Conservation (phyloP, 2,329 filamentous ascomycete genomes). For the Pseudogymnoascus sp. region DNA sequence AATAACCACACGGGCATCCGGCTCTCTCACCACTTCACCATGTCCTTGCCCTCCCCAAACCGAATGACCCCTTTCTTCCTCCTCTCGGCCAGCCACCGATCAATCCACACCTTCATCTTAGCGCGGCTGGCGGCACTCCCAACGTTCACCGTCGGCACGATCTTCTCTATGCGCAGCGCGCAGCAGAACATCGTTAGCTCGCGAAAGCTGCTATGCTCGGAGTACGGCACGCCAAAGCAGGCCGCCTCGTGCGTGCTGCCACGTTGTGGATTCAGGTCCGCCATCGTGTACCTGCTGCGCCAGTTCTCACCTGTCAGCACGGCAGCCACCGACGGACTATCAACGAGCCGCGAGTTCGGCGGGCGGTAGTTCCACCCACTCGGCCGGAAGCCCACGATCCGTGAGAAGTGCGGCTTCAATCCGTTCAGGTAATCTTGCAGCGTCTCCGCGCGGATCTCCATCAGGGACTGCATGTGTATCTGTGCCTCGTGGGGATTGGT, state of each 20-base stretch:
- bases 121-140: slow-evolving; percentile 48
- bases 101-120: slow-evolving; percentile 57
- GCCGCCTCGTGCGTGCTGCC: slow-evolving; percentile 75
- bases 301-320: slow-evolving; percentile 56
- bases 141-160: slow-evolving; percentile 89
- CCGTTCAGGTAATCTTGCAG: slow-evolving; percentile 78
- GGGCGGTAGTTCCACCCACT: slow-evolving; percentile 92
- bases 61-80: slow-evolving; percentile 44
- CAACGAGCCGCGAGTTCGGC: slow-evolving; percentile 50
- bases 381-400: slow-evolving; percentile 83
- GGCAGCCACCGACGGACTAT: slow-evolving; percentile 53
- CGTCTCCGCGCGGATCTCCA: slow-evolving; percentile 87
- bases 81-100: slow-evolving; percentile 52
- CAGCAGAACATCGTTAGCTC: slow-evolving; percentile 93
- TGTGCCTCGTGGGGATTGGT: slow-evolving; percentile 74
- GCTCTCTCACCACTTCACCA: slow-evolving; percentile 22
- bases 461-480: slow-evolving; percentile 94
- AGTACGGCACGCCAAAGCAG: slow-evolving; percentile 92
- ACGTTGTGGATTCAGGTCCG: slow-evolving; percentile 69
- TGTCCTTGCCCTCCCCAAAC: slow-evolving; percentile 21
- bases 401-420: slow-evolving; percentile 73
- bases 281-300: slow-evolving; percentile 62
- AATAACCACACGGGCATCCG: not conserved
- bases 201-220: slow-evolving; percentile 89
- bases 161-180: slow-evolving; percentile 73